Evolutionary conservation across 129 eudicot species (phyloP), one percentile per base, ranked within the genome.

Genomic region (Ambrosia artemisiifolia): DNA sequence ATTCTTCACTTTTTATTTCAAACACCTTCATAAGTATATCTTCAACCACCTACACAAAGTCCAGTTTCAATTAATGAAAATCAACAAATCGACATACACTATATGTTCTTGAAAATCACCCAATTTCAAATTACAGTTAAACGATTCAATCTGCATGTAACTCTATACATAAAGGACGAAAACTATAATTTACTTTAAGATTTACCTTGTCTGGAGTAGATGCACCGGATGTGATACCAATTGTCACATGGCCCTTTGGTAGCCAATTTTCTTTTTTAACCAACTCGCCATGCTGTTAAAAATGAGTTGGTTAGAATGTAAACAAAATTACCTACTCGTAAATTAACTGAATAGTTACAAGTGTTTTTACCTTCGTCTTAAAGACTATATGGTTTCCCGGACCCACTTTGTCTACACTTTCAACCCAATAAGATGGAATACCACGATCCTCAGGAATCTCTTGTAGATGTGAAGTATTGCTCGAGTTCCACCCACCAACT

Each of bases 171-270:
- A 40, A 40, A 40, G 44, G 44, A 40, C 44, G 44, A 40, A 40
- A 40, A 40, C 11, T 40, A 10, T 40, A 40, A 40, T 40, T 40
- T 78, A 92, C 98, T 91, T 1, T 14, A 55, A 69, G 7, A 55
- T 20, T 79, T 78, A 92, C 98, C 95, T 92, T 92, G 56, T 92
- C 95, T 5, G 98, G 98, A 38, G 98, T 92, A 24, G 98, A 92
- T 69, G 98, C 98, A 75, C 96, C 96, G 49, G 98, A 87, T 49
- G 98, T 92, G 36, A 88, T 76, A 11, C 98, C 98, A 24, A 92
- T 67, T 40, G 91, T 88, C 72, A 92, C 77, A 33, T 85, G 98
- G 47, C 98, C 98, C 67, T 86, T 79, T 14, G 98, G 98, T 16
- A 92, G 85, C 82, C 83, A 92, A 76, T 89, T 83, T 56, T 89